Evolutionary conservation across 805 yeast genomes (phyloP).

Genomic region (Candida ipomoeae): DNA sequence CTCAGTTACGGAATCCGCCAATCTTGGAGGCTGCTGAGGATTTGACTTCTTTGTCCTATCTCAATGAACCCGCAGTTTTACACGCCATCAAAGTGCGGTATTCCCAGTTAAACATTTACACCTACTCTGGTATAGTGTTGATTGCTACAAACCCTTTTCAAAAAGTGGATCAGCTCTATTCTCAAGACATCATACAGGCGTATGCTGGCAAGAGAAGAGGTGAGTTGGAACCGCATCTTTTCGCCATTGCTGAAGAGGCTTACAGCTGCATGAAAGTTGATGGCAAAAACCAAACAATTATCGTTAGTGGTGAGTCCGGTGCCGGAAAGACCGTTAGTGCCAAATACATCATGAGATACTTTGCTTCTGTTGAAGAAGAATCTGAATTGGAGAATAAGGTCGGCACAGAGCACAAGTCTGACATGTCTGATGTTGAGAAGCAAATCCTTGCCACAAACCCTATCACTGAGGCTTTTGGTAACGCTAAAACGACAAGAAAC

Average conservation of each 20-base stretch:
- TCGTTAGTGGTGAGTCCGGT: conserved; percentile 96
- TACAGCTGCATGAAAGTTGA: conserved; percentile 90
- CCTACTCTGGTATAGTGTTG: conserved; percentile 94
- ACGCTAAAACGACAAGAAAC: conserved; percentile 95
- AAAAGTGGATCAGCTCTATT: conserved; percentile 82
- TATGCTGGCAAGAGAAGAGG: conserved; percentile 92
- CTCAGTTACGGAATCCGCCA: conserved; percentile 87
- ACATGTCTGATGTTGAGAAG: conserved; percentile 87
- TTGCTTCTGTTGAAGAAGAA: conserved; percentile 81
- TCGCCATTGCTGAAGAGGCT: conserved; percentile 97
- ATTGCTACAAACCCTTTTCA: conserved; percentile 97
- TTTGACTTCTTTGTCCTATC: conserved; percentile 82
- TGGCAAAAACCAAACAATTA: conserved; percentile 85
- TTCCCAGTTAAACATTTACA: conserved; percentile 84
- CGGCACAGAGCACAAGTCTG: conserved; percentile 41
- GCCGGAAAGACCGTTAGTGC: conserved; percentile 99
- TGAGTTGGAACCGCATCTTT: conserved; percentile 93
- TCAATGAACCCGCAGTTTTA: conserved; percentile 94
- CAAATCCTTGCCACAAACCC: conserved; percentile 96
- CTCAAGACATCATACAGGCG: conserved; percentile 90
- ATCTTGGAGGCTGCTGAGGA: conserved; percentile 92
- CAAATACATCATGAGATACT: conserved; percentile 94
- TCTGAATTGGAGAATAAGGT: conserved; percentile 28
- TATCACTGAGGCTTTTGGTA: conserved; percentile 96
- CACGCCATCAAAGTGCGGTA: conserved; percentile 91